Conservation (phyloP, 768 basidiomycete species). For the Brasilioporus rufonigricans region DNA sequence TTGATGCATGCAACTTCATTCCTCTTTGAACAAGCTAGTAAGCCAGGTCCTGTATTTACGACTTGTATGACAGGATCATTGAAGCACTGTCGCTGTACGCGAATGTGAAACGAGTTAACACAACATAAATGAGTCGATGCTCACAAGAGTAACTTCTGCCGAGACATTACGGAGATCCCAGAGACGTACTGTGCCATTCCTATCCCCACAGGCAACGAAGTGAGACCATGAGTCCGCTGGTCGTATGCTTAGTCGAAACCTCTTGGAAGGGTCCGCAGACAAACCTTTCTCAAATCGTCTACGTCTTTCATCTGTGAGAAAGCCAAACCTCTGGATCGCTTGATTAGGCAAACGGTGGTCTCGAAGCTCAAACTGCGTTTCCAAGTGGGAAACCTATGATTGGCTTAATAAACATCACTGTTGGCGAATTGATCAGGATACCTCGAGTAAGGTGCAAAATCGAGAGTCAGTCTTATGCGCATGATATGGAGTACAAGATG, state of each 20-base stretch:
- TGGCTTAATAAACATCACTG: neutral
- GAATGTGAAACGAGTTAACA: neutral
- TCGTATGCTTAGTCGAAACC: constrained; percentile 15
- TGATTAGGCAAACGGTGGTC: constrained; percentile 40
- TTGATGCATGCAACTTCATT: constrained; percentile 34
- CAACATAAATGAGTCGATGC: neutral
- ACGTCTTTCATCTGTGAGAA: constrained; percentile 33
- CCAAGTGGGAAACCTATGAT: constrained; percentile 45
- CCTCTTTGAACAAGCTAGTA: constrained; percentile 40
- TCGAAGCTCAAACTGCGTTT: constrained; percentile 52
- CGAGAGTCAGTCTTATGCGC: constrained; percentile 37
- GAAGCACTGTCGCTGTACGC: constrained; percentile 34
- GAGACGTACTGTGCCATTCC: constrained; percentile 39
- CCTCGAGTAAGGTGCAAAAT: constrained; percentile 45
- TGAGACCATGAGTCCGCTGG: constrained; percentile 31
- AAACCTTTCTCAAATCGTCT: constrained; percentile 48
- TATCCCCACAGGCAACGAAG: constrained; percentile 44
- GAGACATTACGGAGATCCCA: constrained; percentile 48
- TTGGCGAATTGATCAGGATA: constrained; percentile 17
- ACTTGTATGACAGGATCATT: constrained; percentile 39
- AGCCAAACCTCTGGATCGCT: constrained; percentile 46
- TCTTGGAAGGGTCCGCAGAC: constrained; percentile 6
- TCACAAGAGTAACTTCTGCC: constrained; percentile 23
- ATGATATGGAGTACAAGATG: constrained; percentile 45
- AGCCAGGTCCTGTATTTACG: constrained; percentile 30